Evolutionary conservation across 2,329 filamentous ascomycete species (phyloP).

Genomic region (Claviceps sp.): DNA sequence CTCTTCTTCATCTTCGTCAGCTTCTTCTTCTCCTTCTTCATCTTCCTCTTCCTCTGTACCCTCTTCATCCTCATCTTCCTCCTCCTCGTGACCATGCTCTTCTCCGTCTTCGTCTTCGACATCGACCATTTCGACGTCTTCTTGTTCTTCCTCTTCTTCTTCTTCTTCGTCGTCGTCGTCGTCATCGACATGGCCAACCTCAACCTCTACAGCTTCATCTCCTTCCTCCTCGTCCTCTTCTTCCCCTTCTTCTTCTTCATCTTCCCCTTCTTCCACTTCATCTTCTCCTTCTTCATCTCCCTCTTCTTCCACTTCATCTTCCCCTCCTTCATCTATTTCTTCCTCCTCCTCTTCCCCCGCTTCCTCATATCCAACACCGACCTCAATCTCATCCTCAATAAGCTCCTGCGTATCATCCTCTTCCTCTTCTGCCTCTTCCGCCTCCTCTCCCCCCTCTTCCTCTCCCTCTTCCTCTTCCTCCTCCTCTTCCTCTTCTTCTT

Average conservation of each 20-base stretch:
- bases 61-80: conserved; percentile 7
- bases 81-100: conserved; percentile 8
- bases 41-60: conserved; percentile 5
- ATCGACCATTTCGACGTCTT: conserved; percentile 8
- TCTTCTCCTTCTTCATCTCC: conserved; percentile 8
- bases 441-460: conserved; percentile 7
- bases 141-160: conserved; percentile 13
- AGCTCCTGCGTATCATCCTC: conserved; percentile 6
- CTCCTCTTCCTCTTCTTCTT: conserved; percentile 5
- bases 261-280: conserved; percentile 6
- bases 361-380: conserved; percentile 5
- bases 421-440: conserved; percentile 5
- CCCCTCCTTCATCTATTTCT: conserved; percentile 2
- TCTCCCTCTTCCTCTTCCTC: conserved; percentile 5
- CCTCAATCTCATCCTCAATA: background rate
- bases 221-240: conserved; percentile 1
- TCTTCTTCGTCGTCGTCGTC: conserved; percentile 1
- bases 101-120: conserved; percentile 5
- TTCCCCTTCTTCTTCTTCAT: conserved; percentile 7
- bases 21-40: conserved; percentile 7
- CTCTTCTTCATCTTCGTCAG: conserved; percentile 10
- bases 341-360: conserved; percentile 6
- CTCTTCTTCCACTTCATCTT: conserved; percentile 5
- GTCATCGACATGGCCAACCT: conserved; percentile 9
- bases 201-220: conserved; percentile 9